Percentiles rank a stretch among this genome's conserved stretches.
phyloP scores from a whole-genome alignment of 2,329 filamentous ascomycete species.

The Penicillium crustosum region DNA sequence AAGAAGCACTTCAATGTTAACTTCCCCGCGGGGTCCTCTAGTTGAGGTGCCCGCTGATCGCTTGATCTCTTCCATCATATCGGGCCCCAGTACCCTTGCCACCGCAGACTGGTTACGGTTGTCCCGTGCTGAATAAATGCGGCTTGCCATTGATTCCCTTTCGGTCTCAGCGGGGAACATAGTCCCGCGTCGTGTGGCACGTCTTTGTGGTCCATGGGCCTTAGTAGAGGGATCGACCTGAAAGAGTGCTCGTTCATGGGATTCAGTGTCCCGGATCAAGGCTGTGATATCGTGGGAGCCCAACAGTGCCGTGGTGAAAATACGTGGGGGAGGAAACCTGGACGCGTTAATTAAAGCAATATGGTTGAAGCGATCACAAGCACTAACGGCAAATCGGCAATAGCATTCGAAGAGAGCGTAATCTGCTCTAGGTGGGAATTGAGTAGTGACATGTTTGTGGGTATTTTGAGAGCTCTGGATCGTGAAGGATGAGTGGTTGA shows the following conservation, averaged over 20 bases:
- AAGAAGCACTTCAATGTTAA: constrained; percentile 83
- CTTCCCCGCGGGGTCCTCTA: constrained; percentile 60
- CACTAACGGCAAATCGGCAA: constrained; percentile 69
- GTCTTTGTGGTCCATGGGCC: constrained; percentile 48
- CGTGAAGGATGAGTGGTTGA: background rate
- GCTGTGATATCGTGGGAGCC: constrained; percentile 88
- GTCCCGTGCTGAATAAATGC: constrained; percentile 54
- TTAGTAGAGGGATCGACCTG: constrained; percentile 73
- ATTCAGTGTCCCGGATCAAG: constrained; percentile 90
- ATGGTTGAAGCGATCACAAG: background rate
- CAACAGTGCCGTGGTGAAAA: constrained; percentile 92
- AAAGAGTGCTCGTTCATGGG: constrained; percentile 92
- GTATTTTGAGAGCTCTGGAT: background rate
- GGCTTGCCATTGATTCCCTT: constrained; percentile 46
- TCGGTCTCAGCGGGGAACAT: constrained; percentile 46
- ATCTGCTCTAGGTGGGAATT: constrained; percentile 75
- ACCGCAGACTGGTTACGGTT: constrained; percentile 75
- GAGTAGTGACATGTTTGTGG: constrained; percentile 63
- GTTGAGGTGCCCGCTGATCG: constrained; percentile 57
- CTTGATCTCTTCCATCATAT: constrained; percentile 79
- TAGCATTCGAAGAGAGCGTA: constrained; percentile 70
- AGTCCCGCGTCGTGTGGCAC: constrained; percentile 50
- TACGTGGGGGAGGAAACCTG: constrained; percentile 86
- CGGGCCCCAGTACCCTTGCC: constrained; percentile 80
- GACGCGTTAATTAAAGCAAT: constrained; percentile 10